Evolutionary conservation across 148 eudicot genomes (phyloP).

Genomic region (Cornus controversa): DNA sequence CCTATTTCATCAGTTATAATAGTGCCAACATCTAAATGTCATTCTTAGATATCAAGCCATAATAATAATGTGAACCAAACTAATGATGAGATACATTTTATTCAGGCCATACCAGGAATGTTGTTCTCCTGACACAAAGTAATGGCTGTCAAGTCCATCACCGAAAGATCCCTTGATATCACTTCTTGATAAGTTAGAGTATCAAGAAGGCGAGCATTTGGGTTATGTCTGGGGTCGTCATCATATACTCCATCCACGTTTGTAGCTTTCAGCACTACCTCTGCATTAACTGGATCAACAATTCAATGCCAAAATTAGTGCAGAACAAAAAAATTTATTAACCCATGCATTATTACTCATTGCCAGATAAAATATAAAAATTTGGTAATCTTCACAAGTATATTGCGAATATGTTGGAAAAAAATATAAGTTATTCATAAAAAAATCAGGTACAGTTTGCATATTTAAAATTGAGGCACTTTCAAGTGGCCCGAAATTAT

Average conservation of each 20-base stretch:
- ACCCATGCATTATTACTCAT: neutral
- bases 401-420: neutral
- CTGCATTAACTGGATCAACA: constrained; percentile 77
- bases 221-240: constrained; percentile 73
- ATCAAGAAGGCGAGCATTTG: constrained; percentile 79
- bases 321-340: neutral
- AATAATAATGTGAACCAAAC: neutral
- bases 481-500: too few species aligned
- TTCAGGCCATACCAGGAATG: constrained; percentile 64
- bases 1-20: neutral
- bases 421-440: neutral
- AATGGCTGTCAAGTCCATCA: constrained; percentile 98
- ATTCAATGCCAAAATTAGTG: constrained; percentile 9
- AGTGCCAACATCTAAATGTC: neutral
- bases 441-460: neutral
- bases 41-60: neutral
- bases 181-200: constrained; percentile 88
- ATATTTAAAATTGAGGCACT: neutral
- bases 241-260: constrained; percentile 95
- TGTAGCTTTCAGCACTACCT: constrained; percentile 91
- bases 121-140: constrained; percentile 97
- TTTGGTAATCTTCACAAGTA: neutral
- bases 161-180: constrained; percentile 76
- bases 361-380: neutral
- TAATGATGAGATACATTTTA: too few species aligned